phyloP scores from a whole-genome alignment of 1,284 basidiomycete genomes.

The Erythrobasidium hasegawianum region DNA sequence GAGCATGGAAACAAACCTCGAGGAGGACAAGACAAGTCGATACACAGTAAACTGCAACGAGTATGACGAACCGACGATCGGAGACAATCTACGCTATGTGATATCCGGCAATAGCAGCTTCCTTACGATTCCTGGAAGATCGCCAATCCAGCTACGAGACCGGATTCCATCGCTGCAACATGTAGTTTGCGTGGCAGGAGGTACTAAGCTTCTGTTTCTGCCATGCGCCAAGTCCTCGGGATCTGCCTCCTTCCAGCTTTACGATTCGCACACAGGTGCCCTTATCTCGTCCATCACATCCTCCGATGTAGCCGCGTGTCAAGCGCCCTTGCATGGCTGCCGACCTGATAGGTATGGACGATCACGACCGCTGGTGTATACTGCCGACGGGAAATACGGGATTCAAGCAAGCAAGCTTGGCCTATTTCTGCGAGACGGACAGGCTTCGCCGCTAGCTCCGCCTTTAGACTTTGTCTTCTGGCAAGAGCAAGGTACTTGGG shows the following conservation, averaged over 20 bases:
- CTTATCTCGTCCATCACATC: background rate
- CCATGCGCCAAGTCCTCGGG: background rate
- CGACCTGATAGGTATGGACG: background rate
- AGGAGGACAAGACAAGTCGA: conserved; percentile 1
- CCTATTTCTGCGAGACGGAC: background rate
- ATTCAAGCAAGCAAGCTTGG: background rate
- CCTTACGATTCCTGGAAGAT: background rate
- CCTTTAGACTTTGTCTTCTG: background rate
- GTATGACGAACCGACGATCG: background rate
- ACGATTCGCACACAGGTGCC: background rate
- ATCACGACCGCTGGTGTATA: background rate
- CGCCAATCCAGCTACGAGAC: background rate
- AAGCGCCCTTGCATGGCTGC: background rate
- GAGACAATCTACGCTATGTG: background rate
- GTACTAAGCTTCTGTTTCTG: background rate
- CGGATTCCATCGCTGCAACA: background rate
- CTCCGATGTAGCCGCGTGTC: background rate
- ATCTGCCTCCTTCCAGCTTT: background rate
- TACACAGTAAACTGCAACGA: background rate
- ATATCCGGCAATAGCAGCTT: background rate
- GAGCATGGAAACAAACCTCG: conserved; percentile 1
- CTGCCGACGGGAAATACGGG: background rate
- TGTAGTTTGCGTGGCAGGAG: background rate
- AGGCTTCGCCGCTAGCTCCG: background rate
- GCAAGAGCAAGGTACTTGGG: background rate